phyloP scores from a whole-genome alignment of 306 rosid genomes.

The Arachis hypogaea region DNA sequence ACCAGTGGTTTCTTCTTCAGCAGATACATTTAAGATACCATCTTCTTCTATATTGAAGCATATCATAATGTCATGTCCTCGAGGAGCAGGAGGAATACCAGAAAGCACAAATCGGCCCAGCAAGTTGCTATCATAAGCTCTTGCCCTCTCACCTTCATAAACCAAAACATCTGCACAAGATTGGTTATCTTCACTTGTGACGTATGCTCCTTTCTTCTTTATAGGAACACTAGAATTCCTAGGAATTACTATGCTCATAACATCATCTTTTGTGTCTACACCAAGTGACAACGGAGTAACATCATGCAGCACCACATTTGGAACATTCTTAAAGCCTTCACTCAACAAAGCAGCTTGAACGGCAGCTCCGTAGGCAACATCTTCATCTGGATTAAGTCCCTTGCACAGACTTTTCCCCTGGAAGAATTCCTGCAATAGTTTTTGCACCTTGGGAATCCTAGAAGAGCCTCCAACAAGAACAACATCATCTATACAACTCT shows the following conservation, averaged over 20 bases:
- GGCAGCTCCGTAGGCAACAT: slow-evolving; percentile 62
- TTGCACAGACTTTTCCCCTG: slow-evolving; percentile 51
- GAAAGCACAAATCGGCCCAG: slow-evolving; percentile 37
- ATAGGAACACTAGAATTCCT: too few species aligned
- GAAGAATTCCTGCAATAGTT: slow-evolving; percentile 49
- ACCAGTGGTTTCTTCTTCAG: slow-evolving; percentile 42
- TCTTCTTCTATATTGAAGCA: slow-evolving; percentile 21
- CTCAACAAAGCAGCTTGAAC: slow-evolving; percentile 59
- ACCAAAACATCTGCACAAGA: not conserved
- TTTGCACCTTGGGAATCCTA: slow-evolving; percentile 59
- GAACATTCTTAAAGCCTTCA: slow-evolving; percentile 43
- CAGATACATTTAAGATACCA: slow-evolving; percentile 30
- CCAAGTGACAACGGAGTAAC: too few species aligned
- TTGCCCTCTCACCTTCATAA: slow-evolving; percentile 62
- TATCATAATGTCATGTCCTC: too few species aligned
- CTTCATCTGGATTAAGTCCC: slow-evolving; percentile 58
- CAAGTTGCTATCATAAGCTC: slow-evolving; percentile 48
- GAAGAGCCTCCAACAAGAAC: slow-evolving; percentile 64
- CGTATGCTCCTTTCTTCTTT: too few species aligned
- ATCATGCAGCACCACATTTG: slow-evolving; percentile 33
- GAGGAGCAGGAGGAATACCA: too few species aligned
- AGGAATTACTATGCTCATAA: too few species aligned
- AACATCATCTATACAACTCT: slow-evolving; percentile 48
- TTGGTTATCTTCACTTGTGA: too few species aligned
- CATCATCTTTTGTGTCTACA: too few species aligned